These are phyloP conservation scores for Cucurbita maxima DNA, from an alignment of 306 rosid genomes.

Conservation along the genomic window DNA sequence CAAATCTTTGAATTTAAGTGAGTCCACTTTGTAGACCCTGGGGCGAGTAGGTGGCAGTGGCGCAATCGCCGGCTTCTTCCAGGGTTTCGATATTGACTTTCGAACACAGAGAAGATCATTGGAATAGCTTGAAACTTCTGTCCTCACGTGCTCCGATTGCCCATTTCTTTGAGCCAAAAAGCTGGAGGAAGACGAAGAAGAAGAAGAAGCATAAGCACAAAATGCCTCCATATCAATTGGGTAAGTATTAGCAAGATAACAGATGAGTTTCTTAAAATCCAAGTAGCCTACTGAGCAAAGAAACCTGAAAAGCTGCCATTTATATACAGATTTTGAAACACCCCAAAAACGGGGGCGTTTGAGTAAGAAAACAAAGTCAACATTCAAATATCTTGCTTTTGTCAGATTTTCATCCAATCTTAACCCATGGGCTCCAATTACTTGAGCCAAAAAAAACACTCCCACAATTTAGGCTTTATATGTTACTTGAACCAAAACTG, in stretches of 20 bases:
- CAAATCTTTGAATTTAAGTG: constrained; percentile 47
- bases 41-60: constrained; percentile 39
- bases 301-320: not conserved
- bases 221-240: not conserved
- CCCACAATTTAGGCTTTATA: too few relatives aligned
- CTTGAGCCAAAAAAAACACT: not conserved
- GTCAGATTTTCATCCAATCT: not conserved
- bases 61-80: constrained; percentile 45
- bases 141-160: not conserved
- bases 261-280: not conserved
- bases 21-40: constrained; percentile 58
- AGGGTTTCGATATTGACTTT: constrained; percentile 35
- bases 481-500: too few relatives aligned
- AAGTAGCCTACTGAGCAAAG: not conserved
- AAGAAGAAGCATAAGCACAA: not conserved
- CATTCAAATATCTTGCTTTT: not conserved
- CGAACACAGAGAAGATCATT: constrained; percentile 25
- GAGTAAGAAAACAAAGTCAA: not conserved
- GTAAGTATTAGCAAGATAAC: not conserved
- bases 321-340: not conserved
- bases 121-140: not conserved
- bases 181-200: not conserved
- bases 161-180: not conserved
- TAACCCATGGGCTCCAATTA: not conserved
- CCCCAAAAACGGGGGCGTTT: not conserved